phyloP scores from a whole-genome alignment of 2,329 filamentous ascomycete genomes.

The Phaeomoniella chlamydospora region DNA sequence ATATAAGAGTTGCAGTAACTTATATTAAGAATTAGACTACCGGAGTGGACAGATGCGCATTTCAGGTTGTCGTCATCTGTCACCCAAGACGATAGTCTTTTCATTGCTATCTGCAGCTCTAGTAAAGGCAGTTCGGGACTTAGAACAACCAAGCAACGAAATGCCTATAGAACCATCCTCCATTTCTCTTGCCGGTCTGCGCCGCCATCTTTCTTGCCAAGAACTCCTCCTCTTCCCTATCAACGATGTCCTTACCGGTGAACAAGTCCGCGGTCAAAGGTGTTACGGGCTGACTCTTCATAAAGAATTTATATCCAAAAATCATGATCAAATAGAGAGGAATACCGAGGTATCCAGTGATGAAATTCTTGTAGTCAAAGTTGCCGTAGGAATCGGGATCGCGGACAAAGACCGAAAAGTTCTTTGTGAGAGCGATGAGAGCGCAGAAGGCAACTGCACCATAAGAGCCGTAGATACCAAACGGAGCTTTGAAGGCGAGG shows the following conservation, averaged over 20 bases:
- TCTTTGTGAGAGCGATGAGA: conserved; percentile 68
- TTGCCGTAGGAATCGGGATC: conserved; percentile 27
- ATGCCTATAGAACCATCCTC: conserved; percentile 40
- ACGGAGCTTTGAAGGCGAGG: conserved; percentile 53
- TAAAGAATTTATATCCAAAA: conserved; percentile 50
- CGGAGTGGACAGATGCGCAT: too few species aligned
- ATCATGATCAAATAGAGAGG: conserved; percentile 58
- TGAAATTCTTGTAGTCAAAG: conserved; percentile 63
- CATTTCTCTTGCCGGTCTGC: conserved; percentile 18
- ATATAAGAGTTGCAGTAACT: too few species aligned
- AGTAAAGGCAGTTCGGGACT: conserved; percentile 5
- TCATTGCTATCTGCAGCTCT: not conserved
- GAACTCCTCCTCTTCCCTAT: conserved; percentile 58
- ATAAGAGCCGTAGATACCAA: conserved; percentile 57
- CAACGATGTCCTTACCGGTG: conserved; percentile 58
- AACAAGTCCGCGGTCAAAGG: conserved; percentile 53
- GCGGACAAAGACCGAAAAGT: conserved; percentile 56
- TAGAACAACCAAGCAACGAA: conserved; percentile 51
- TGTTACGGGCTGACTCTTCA: conserved; percentile 38
- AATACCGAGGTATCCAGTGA: conserved; percentile 65
- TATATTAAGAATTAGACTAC: too few species aligned
- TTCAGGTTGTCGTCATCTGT: too few species aligned
- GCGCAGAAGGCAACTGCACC: conserved; percentile 54
- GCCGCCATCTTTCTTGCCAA: conserved; percentile 37
- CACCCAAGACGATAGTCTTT: too few species aligned